Percentiles rank a stretch among this genome's conserved stretches.
These are phyloP conservation scores for Podospora comata DNA, from an alignment of 495 filamentous ascomycete species.

Conservation along the genomic window DNA sequence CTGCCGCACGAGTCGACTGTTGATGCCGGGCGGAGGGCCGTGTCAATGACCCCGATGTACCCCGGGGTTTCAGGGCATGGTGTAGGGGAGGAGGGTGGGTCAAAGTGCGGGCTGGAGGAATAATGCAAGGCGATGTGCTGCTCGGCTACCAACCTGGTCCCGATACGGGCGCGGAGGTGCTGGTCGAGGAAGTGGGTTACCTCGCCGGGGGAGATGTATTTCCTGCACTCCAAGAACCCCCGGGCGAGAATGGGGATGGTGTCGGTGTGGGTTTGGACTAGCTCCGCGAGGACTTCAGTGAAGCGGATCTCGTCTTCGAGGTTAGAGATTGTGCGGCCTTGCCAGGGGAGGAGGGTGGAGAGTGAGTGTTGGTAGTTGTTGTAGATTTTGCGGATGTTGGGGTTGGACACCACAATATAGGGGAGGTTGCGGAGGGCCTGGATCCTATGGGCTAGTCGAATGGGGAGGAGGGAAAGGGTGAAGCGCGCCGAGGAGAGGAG, in stretches of 20 bases:
- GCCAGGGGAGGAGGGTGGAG: slow-evolving; percentile 84
- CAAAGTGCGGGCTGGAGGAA: slow-evolving; percentile 67
- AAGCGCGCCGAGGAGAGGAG: slow-evolving; percentile 90
- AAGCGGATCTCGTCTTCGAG: slow-evolving; percentile 87
- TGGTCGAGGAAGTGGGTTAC: slow-evolving; percentile 91
- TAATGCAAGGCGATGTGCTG: slow-evolving; percentile 94
- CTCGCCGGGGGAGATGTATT: slow-evolving; percentile 74
- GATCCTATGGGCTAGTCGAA: slow-evolving; percentile 91
- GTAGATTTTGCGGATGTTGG: slow-evolving; percentile 87
- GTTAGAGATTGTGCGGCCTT: slow-evolving; percentile 65
- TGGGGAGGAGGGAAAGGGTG: slow-evolving; percentile 85
- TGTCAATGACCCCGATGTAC: slow-evolving; percentile 98
- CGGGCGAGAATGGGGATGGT: slow-evolving; percentile 90
- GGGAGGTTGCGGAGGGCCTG: slow-evolving; percentile 88
- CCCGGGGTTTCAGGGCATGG: slow-evolving; percentile 55
- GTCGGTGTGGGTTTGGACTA: slow-evolving; percentile 88
- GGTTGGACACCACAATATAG: slow-evolving; percentile 95
- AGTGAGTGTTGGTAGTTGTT: slow-evolving; percentile 91
- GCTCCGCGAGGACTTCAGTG: slow-evolving; percentile 85
- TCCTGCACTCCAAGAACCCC: slow-evolving; percentile 86
- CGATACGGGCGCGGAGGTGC: slow-evolving; percentile 89
- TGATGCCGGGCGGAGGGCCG: slow-evolving; percentile 73
- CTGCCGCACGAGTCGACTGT: slow-evolving; percentile 78
- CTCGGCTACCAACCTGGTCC: slow-evolving; percentile 90
- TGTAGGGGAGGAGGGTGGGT: slow-evolving; percentile 41